Evolutionary conservation across 352 stramenopile genomes (phyloP).

Genomic region (Phytophthora macrochlamydospora): DNA sequence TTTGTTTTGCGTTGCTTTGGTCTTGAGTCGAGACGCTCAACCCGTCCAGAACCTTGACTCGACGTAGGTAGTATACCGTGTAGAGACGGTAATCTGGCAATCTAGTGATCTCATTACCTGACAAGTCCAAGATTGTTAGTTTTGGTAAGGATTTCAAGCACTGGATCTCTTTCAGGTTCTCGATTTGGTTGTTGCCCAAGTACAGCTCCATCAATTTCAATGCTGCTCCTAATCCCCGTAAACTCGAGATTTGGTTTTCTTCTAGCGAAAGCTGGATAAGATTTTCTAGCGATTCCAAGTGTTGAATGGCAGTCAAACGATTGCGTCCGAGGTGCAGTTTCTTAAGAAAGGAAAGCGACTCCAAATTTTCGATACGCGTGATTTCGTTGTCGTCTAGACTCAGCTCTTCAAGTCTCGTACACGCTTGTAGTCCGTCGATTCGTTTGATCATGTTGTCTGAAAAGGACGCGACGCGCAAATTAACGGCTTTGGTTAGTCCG

Average conservation of each 20-base stretch:
- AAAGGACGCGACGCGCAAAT: slow-evolving; percentile 67
- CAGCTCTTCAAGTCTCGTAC: slow-evolving; percentile 74
- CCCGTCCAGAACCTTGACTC: slow-evolving; percentile 86
- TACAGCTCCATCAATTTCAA: slow-evolving; percentile 89
- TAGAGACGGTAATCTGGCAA: slow-evolving; percentile 80
- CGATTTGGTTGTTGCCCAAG: slow-evolving; percentile 84
- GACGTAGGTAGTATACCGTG: slow-evolving; percentile 75
- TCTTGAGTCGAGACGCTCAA: slow-evolving; percentile 75
- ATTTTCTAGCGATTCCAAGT: slow-evolving; percentile 64
- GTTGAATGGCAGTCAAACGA: slow-evolving; percentile 63
- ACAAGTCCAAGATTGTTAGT: slow-evolving; percentile 87
- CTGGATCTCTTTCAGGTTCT: slow-evolving; percentile 81
- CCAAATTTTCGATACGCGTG: slow-evolving; percentile 64
- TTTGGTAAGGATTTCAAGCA: slow-evolving; percentile 82
- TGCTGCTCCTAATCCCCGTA: slow-evolving; percentile 61
- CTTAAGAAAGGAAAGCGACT: slow-evolving; percentile 59
- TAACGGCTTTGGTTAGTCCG: slow-evolving; percentile 53
- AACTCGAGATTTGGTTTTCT: slow-evolving; percentile 82
- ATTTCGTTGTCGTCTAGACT: slow-evolving; percentile 84
- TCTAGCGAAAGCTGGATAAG: slow-evolving; percentile 82
- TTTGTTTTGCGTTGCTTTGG: slow-evolving; percentile 83
- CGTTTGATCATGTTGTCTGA: slow-evolving; percentile 70
- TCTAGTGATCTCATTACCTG: slow-evolving; percentile 77
- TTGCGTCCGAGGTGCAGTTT: slow-evolving; percentile 85
- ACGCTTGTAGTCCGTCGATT: slow-evolving; percentile 62